phyloP scores from a whole-genome alignment of 75 land plant species.

The Selaginella tamariscina region DNA sequence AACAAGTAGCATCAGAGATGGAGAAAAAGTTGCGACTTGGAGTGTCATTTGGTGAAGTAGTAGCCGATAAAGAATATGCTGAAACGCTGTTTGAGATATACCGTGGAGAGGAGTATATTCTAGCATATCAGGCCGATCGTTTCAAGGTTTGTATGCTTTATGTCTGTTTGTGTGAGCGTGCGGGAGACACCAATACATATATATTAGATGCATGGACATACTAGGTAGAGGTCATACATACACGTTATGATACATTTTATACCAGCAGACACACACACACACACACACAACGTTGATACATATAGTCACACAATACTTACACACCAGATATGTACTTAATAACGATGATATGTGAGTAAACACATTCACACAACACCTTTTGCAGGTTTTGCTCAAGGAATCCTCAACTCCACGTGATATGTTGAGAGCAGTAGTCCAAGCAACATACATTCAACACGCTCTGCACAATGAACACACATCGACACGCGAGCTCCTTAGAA shows the following conservation, averaged over 20 bases:
- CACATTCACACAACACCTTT: conserved; percentile 2
- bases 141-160: conserved; percentile 12
- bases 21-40: conserved; percentile 55
- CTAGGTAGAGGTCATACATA: background rate
- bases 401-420: conserved; percentile 58
- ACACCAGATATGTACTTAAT: background rate
- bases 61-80: conserved; percentile 45
- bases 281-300: conserved; percentile 12
- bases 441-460: conserved; percentile 60
- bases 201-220: background rate
- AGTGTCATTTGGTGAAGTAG: conserved; percentile 46
- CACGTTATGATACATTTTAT: background rate
- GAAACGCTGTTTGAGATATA: conserved; percentile 55
- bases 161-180: too few relatives aligned
- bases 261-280: background rate
- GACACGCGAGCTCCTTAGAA: conserved; percentile 23
- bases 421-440: conserved; percentile 80
- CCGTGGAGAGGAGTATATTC: conserved; percentile 51
- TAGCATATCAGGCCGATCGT: conserved; percentile 37
- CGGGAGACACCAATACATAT: too few relatives aligned
- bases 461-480: conserved; percentile 33
- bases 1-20: conserved; percentile 52
- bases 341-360: background rate
- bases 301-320: conserved; percentile 26
- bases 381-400: conserved; percentile 69